Evolutionary conservation across 164 flowering plant species (phyloP), one percentile per base, ranked within the genome.

Genomic region (Euptelea pleiosperma): DNA sequence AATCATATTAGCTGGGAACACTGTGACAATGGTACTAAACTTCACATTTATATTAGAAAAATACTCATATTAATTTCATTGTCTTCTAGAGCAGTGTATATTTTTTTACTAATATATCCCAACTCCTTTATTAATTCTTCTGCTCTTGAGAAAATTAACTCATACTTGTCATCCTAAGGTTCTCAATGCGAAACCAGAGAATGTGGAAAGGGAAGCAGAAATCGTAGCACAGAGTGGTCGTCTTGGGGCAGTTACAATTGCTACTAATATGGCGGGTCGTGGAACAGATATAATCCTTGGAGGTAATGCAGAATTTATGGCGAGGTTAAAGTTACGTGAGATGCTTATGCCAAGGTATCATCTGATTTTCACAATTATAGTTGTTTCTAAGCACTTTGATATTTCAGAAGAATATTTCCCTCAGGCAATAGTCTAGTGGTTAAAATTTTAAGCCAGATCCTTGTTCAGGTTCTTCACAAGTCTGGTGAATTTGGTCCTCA

Each of bases 261-360:
- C 99, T 43, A 94, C 99, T 26, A 94, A 94, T 70, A 94, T 91
- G 99, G 99, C 99, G 39, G 99, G 99, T 44, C 97, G 99, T 71
- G 99, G 99, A 42, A 91, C 99, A 43, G 99, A 94, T 71, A 94
- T 94, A 48, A 94, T 94, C 56, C 95, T 94, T 41, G 99, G 99
- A 57, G 99, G 99, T 12, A 94, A 94, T 85, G 89, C 97, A 44
- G 97, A 94, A 72, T 93, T 87, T 74, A 90, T 93, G 91, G 96
- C 96, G 51, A 81, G 96, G 54, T 64, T 93, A 72, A 93, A 93
- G 79, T 71, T 93, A 19, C 89, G 99, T 30, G 99, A 93, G 80
- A 82, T 93, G 61, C 89, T 93, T 57, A 90, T 93, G 97, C 99
- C 99, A 66, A 87, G 96, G 99, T 93, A 82, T 66, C 11, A 18